Percentiles rank a stretch among this genome's conserved stretches.
These are phyloP conservation scores for Panaeolus cyanescens DNA, from an alignment of 768 basidiomycete species.

Conservation along the genomic window DNA sequence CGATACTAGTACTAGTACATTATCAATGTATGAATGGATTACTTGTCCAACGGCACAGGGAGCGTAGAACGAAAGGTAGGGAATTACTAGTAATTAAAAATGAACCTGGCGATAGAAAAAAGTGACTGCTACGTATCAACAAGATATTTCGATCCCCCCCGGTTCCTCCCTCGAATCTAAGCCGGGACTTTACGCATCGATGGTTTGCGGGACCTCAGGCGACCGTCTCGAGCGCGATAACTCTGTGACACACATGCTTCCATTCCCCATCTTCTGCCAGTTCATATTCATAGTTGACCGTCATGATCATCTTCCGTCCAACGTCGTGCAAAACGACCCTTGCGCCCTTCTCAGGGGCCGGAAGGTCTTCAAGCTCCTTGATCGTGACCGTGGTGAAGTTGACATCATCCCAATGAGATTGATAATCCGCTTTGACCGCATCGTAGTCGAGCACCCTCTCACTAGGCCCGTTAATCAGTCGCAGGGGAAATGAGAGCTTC, in stretches of 20 bases:
- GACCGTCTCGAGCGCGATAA: neutral
- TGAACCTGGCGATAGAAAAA: too few relatives aligned
- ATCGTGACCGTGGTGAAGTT: neutral
- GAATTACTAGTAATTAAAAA: too few relatives aligned
- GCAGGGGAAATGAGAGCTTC: neutral
- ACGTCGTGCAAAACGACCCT: neutral
- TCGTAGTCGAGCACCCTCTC: neutral
- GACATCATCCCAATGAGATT: neutral
- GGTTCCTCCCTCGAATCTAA: too few relatives aligned
- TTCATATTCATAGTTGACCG: neutral
- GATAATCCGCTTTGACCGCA: neutral
- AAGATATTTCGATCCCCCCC: neutral
- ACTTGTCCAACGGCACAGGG: neutral
- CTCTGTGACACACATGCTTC: neutral
- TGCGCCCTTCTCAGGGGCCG: neutral
- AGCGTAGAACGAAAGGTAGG: too few relatives aligned
- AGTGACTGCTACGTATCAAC: too few relatives aligned
- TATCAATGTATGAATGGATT: too few relatives aligned
- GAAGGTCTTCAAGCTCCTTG: neutral
- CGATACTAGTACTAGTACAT: too few relatives aligned
- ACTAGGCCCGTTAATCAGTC: neutral
- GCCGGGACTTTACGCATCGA: neutral
- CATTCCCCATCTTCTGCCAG: neutral
- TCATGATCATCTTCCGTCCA: neutral
- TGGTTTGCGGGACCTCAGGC: neutral